Conservation (phyloP, 495 filamentous ascomycete species). For the Penicillium canariense region DNA sequence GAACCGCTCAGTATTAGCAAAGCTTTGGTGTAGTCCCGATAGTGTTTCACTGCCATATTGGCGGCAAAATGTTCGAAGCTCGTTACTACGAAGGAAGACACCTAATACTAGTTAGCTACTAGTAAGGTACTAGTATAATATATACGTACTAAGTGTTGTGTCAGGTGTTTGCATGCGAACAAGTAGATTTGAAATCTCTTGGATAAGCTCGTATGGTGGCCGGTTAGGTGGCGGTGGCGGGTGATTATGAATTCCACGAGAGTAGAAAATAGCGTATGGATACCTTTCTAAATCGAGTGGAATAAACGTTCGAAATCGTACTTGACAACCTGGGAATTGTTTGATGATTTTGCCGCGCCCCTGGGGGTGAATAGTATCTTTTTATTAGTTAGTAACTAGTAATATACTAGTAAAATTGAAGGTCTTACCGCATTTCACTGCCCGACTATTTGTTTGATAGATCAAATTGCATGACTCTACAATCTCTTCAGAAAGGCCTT, state of each 20-base stretch:
- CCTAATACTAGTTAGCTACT: background rate
- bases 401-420: background rate
- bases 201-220: background rate
- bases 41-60: background rate
- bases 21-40: background rate
- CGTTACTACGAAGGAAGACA: background rate
- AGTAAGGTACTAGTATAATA: background rate
- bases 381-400: background rate
- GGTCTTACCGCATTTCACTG: background rate
- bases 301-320: background rate
- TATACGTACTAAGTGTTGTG: background rate
- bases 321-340: background rate
- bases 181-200: background rate
- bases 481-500: background rate
- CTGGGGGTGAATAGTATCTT: background rate
- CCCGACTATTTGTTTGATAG: background rate
- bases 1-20: background rate
- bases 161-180: background rate
- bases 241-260: background rate
- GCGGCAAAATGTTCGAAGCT: background rate
- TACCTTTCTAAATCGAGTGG: background rate
- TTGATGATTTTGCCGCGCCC: background rate
- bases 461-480: background rate
- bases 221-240: background rate
- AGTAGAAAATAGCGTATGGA: constrained; percentile 2